phyloP scores from a whole-genome alignment of 1,139 yeast genomes.

The Pneumocystis murina region DNA sequence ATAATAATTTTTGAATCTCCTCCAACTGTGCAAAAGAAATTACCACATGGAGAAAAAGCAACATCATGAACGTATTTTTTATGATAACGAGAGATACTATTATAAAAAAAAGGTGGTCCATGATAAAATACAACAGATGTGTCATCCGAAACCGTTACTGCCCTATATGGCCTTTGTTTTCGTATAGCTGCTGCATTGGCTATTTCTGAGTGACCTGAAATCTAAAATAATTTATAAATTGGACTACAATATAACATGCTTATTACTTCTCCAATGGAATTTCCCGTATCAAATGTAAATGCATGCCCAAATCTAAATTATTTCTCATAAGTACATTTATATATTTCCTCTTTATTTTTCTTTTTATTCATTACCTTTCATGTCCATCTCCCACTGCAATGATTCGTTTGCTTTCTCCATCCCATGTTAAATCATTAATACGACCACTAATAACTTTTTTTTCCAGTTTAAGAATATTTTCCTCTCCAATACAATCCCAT shows the following conservation, averaged over 20 bases:
- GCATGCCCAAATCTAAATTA: constrained; percentile 55
- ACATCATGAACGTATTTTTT: constrained; percentile 69
- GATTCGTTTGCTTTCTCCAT: constrained; percentile 66
- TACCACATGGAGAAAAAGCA: constrained; percentile 58
- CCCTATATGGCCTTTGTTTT: constrained; percentile 83
- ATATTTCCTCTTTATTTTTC: neutral
- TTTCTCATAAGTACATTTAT: neutral
- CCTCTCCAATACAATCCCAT: constrained; percentile 62
- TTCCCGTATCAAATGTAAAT: constrained; percentile 86
- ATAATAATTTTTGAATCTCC: constrained; percentile 64
- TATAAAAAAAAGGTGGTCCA: constrained; percentile 90
- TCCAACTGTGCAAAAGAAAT: constrained; percentile 64
- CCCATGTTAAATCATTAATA: constrained; percentile 81
- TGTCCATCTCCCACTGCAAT: constrained; percentile 94
- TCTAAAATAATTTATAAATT: constrained; percentile 18
- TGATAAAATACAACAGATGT: constrained; percentile 66
- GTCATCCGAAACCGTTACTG: constrained; percentile 87
- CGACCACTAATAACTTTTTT: constrained; percentile 64
- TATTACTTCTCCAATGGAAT: constrained; percentile 71
- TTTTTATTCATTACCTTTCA: constrained; percentile 32
- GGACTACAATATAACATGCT: no score
- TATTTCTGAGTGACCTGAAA: constrained; percentile 80
- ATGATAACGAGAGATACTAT: constrained; percentile 57
- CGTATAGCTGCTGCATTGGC: constrained; percentile 75
- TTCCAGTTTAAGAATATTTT: constrained; percentile 57